phyloP scores from a whole-genome alignment of 805 yeast species.

The Cyberlindnera mrakii region DNA sequence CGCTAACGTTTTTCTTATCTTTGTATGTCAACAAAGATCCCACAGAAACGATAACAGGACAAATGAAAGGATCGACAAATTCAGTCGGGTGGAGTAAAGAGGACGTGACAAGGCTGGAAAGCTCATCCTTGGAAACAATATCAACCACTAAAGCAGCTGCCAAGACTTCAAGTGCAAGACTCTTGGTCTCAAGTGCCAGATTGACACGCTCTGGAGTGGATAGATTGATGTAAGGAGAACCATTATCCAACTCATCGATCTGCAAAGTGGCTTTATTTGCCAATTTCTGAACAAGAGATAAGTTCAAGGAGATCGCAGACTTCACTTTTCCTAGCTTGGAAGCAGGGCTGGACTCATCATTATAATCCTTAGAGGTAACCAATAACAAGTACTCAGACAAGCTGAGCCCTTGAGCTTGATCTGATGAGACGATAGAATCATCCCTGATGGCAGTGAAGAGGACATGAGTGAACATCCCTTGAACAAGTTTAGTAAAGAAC shows the following conservation, averaged over 20 bases:
- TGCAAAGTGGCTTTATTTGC: slow-evolving; percentile 18
- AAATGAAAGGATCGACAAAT: slow-evolving; percentile 45
- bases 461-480: slow-evolving; percentile 12
- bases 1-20: slow-evolving; percentile 27
- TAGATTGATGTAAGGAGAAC: slow-evolving; percentile 49
- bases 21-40: slow-evolving; percentile 47
- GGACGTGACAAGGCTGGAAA: slow-evolving; percentile 41
- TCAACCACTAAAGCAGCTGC: slow-evolving; percentile 48
- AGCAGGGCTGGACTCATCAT: slow-evolving; percentile 19
- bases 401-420: neutral
- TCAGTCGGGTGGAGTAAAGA: slow-evolving; percentile 48
- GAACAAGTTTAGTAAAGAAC: slow-evolving; percentile 26
- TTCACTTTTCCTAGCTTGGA: slow-evolving; percentile 15
- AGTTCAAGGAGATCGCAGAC: slow-evolving; percentile 13
- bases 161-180: slow-evolving; percentile 53
- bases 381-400: slow-evolving; percentile 6
- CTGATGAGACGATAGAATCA: neutral
- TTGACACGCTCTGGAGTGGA: slow-evolving; percentile 42
- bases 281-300: slow-evolving; percentile 9
- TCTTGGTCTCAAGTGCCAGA: slow-evolving; percentile 49
- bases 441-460: slow-evolving; percentile 5
- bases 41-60: slow-evolving; percentile 45
- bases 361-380: slow-evolving; percentile 16
- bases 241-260: slow-evolving; percentile 40
- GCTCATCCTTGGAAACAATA: slow-evolving; percentile 35